Evolutionary conservation across 345 rosid species (phyloP), one percentile per base, ranked within the genome.

Genomic region (Boechera stricta): DNA sequence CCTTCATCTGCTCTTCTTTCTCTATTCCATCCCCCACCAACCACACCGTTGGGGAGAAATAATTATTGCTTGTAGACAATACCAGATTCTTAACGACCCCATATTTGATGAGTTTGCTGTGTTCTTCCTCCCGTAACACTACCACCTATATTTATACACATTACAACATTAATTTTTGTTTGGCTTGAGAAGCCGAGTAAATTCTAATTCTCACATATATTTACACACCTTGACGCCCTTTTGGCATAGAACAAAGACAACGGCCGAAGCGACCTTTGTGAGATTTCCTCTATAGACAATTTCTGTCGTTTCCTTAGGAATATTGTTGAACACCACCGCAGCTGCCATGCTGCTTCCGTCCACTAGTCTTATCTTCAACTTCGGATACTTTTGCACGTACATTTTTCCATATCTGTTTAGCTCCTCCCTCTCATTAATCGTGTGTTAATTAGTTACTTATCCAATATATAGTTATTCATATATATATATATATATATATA

Each of bases 281-380:
- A 79, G 63, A 29, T 73, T 75, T 53, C 88, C 88, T 70, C 76
- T 64, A 7, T 83, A 56, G 66, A 83, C 74, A 21, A 85, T 73
- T 52, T 80, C 77, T 7, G 67, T 67, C 10, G 85, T 75, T n/a
- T 76, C 82, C 72, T 74, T 57, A 0, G 88, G 87, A 47, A 85
- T 56, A 57, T 76, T 72, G 32, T 79, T 77, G 0, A 85, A 41
- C 31, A 87, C 82, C 7, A 82, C 63, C 6, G 85, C 86, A 39
- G 77, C 85, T 11, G 88, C 87, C 67, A 85, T 67, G 70, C 87
- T 84, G 57, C 84, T 87, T 38, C 90, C 88, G 54, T 87, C 90
- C 42, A 85, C 90, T 66, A 83, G 32, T 62, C 74, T 87, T 21
- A 81, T 63, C 62, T 59, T 87, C 41, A 87, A 76, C 24, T 87